Conservation (phyloP, 306 rosid species). For the Hippophae gyantsensis region DNA sequence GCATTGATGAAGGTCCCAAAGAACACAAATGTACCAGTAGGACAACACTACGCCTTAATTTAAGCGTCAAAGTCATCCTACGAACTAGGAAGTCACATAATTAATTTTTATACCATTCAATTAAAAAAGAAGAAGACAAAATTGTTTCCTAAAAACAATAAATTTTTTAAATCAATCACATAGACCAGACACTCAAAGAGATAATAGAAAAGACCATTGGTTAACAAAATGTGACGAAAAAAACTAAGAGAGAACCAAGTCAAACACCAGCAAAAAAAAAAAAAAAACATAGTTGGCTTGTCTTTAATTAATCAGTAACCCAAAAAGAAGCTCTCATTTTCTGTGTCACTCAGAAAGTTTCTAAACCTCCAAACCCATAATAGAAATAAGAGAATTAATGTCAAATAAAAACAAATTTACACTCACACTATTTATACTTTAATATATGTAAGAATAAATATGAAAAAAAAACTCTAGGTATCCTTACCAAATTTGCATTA, state of each 20-base stretch:
- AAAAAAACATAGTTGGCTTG: conserved; percentile 29
- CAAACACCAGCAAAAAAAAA: conserved; percentile 1
- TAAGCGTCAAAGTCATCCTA: too few relatives aligned
- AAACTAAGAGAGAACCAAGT: conserved; percentile 5
- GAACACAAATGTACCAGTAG: too few relatives aligned
- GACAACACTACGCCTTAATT: too few relatives aligned
- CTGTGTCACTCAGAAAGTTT: conserved; percentile 61
- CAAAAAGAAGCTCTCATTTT: conserved; percentile 42
- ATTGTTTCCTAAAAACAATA: conserved; percentile 12
- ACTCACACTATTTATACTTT: too few relatives aligned
- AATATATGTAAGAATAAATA: too few relatives aligned
- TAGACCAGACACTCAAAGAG: conserved; percentile 4
- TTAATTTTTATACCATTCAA: too few relatives aligned
- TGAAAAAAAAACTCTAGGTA: too few relatives aligned
- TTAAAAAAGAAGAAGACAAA: too few relatives aligned
- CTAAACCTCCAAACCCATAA: conserved; percentile 39
- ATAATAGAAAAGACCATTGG: conserved; percentile 29
- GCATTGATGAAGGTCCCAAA: too few relatives aligned
- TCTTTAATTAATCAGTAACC: conserved; percentile 42
- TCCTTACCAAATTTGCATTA: too few relatives aligned
- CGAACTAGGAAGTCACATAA: too few relatives aligned
- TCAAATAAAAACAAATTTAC: too few relatives aligned
- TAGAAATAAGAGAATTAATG: conserved; percentile 23
- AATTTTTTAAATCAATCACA: not conserved
- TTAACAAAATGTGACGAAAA: conserved; percentile 26